Percentiles rank a stretch among this genome's conserved stretches.
Evolutionary conservation across 371 early-diverging fungal genomes (phyloP).

Genomic region (Sporodiniella umbellata): DNA sequence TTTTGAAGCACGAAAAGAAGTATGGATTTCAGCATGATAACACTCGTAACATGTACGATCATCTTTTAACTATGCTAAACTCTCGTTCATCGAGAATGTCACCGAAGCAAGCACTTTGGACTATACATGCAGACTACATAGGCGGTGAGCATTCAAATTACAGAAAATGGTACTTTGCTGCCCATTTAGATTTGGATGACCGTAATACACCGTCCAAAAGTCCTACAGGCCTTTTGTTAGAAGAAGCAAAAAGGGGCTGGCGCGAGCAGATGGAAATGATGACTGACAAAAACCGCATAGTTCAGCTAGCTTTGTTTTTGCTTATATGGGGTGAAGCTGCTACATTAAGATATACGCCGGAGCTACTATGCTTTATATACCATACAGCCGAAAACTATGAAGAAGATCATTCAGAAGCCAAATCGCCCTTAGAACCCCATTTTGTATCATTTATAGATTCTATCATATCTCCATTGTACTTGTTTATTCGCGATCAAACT

Average conservation of each 20-base stretch:
- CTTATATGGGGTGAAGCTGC: constrained; percentile 89
- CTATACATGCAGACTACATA: constrained; percentile 83
- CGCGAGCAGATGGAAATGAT: constrained; percentile 67
- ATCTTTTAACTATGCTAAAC: constrained; percentile 74
- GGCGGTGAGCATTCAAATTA: constrained; percentile 88
- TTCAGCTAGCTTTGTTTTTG: constrained; percentile 76
- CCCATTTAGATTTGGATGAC: constrained; percentile 69
- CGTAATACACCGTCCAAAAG: constrained; percentile 17
- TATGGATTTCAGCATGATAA: constrained; percentile 82
- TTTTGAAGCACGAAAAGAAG: constrained; percentile 58
- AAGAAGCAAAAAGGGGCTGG: constrained; percentile 74
- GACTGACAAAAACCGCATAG: constrained; percentile 63
- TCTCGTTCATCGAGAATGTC: constrained; percentile 82
- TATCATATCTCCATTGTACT: constrained; percentile 75
- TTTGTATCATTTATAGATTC: constrained; percentile 54
- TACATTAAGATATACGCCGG: constrained; percentile 76
- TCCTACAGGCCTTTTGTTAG: constrained; percentile 31
- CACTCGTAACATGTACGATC: constrained; percentile 71
- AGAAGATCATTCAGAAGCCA: constrained; percentile 14
- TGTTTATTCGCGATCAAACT: constrained; percentile 70
- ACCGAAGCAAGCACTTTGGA: constrained; percentile 67
- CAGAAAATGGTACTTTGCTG: constrained; percentile 83
- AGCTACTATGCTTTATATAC: constrained; percentile 80
- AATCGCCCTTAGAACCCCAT: constrained; percentile 24
- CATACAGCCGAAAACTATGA: constrained; percentile 67